A percentile compares a stretch with the other conserved stretches of the same genome.
Evolutionary conservation across 306 rosid species (phyloP).

Genomic region (Quillaja saponaria): DNA sequence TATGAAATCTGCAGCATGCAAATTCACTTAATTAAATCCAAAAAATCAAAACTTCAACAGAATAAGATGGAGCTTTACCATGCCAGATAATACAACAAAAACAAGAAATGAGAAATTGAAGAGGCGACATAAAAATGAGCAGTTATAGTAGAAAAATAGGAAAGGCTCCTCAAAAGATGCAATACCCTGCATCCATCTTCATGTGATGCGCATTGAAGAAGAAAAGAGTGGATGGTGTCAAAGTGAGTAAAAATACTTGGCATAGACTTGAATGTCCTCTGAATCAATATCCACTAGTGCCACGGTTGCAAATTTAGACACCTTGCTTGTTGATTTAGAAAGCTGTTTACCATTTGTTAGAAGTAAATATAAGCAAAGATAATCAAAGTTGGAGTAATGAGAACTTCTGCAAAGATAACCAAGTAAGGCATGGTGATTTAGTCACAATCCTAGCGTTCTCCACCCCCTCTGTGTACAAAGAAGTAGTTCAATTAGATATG

Average conservation of each 20-base stretch:
- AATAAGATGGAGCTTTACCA: too few species aligned
- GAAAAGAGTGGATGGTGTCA: slow-evolving; percentile 75
- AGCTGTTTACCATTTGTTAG: slow-evolving; percentile 44
- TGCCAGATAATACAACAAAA: too few species aligned
- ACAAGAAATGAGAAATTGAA: too few species aligned
- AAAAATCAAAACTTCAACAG: too few species aligned
- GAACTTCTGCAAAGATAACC: background rate
- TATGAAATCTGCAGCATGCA: too few species aligned
- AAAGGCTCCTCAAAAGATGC: background rate
- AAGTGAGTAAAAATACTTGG: slow-evolving; percentile 73
- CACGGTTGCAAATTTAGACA: slow-evolving; percentile 79
- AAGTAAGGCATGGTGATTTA: background rate
- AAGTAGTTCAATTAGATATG: background rate
- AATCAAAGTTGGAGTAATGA: background rate
- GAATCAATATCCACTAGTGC: slow-evolving; percentile 81
- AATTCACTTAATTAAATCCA: too few species aligned
- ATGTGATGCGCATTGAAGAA: slow-evolving; percentile 97
- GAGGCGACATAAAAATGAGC: too few species aligned
- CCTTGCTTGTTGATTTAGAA: slow-evolving; percentile 68
- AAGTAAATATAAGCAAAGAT: background rate
- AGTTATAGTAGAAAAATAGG: too few species aligned
- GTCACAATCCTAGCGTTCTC: too few species aligned
- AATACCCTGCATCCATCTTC: slow-evolving; percentile 95
- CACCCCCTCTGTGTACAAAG: background rate
- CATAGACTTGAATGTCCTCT: slow-evolving; percentile 66